Base-by-base conservation (phyloP, 2,329 filamentous ascomycete genomes). In the Stemphylium lycopersici region DNA sequence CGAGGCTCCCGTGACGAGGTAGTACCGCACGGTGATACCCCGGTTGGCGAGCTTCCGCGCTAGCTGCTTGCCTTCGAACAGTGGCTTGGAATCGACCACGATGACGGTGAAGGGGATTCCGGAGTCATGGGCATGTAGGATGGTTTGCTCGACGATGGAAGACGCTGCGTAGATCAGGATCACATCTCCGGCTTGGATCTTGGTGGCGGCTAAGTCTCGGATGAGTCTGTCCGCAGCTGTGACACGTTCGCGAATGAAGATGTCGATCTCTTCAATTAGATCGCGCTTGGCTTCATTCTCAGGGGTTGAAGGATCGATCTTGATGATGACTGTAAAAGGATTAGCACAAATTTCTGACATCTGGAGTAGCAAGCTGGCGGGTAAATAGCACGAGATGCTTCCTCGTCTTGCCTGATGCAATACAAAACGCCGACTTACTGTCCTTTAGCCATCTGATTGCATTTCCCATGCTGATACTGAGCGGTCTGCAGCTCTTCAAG, bases 381-480 rank as follows among this genome's bases (percentile, higher is more conserved):
- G n/a, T 2, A 15, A 16, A 4, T 36, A 36, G 42, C 36, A 32
- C 18, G 16, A 4, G 2, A 29, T 24, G 16, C 18, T 34, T 31
- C 10, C 3, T 33, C 16, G 26, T 13, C 12, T 26, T n/a, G 7
- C 22, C 24, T 31, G 31, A 8, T 6, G 6, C 16, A 15, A 47
- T 29, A 24, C 4, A 29, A 42, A 48, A 54, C 11, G 4, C n/a
- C 31, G 33, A 52, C 62, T 62, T 62, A 70, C 66, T 56, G 42
- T 96, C 86, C 80, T 99, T 99, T 44, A 99, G 83, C 83, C 92
- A 93, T 49, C 95, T 87, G 71, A 99, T 96, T 32, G 92, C 92
- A 74, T 98, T 99, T 56, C 95, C 95, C 88, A 98, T 96, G 58
- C 91, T 91, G 76, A 96, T 95, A 63, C 91, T 96, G 78, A 99